Evolutionary conservation across 2,329 filamentous ascomycete species (phyloP).

Genomic region (Eutypella sp.): DNA sequence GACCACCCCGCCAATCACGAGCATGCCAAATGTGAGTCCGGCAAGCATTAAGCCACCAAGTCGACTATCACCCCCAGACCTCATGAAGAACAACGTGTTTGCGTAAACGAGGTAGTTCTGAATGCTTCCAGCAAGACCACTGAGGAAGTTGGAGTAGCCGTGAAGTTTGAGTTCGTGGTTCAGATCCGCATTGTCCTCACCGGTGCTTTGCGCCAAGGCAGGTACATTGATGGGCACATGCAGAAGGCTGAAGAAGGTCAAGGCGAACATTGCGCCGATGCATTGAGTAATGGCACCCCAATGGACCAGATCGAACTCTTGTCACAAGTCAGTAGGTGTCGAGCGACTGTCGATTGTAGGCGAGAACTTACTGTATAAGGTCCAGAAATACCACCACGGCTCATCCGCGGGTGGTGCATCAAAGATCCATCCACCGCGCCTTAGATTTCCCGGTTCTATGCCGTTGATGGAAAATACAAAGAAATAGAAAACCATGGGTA

Average conservation of each 20-base stretch:
- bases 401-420: constrained; percentile 76
- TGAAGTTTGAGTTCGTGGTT: constrained; percentile 90
- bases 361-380: constrained; percentile 70
- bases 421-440: constrained; percentile 84
- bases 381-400: constrained; percentile 98
- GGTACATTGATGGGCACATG: constrained; percentile 98
- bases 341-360: background rate
- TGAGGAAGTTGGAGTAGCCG: constrained; percentile 87
- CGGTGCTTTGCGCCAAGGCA: constrained; percentile 81
- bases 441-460: constrained; percentile 62
- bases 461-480: constrained; percentile 65
- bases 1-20: constrained; percentile 79
- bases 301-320: constrained; percentile 75
- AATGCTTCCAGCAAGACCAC: constrained; percentile 81
- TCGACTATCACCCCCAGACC: constrained; percentile 82
- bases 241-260: constrained; percentile 95
- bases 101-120: constrained; percentile 97
- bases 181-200: constrained; percentile 87
- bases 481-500: constrained; percentile 74
- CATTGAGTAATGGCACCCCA: constrained; percentile 81
- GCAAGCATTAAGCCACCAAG: constrained; percentile 84
- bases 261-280: constrained; percentile 88
- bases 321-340: constrained; percentile 16
- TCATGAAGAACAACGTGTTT: constrained; percentile 95
- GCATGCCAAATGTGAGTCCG: constrained; percentile 69